Evolutionary conservation across 345 rosid species (phyloP).

Genomic region (Hibiscus tridactylites): DNA sequence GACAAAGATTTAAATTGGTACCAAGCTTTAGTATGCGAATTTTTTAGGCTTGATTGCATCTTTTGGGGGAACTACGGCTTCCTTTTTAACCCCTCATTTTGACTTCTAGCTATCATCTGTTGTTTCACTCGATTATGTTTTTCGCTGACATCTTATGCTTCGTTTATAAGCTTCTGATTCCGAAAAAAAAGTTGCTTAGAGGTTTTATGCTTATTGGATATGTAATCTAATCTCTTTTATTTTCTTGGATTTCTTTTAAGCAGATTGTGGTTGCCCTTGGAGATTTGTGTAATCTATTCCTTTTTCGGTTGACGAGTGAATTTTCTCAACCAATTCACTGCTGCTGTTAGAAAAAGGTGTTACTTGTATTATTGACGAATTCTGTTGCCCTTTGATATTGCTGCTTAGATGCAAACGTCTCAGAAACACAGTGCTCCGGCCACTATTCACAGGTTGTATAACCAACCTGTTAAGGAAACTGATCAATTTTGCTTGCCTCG

Average conservation of each 20-base stretch:
- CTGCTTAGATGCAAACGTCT: constrained; percentile 56
- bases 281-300: background rate
- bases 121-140: background rate
- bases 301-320: background rate
- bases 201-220: background rate
- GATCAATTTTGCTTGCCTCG: constrained; percentile 40
- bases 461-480: constrained; percentile 34
- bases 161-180: background rate
- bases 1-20: background rate
- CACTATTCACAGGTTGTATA: constrained; percentile 42
- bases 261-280: constrained; percentile 8
- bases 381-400: background rate
- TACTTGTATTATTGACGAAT: background rate
- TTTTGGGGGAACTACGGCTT: background rate
- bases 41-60: background rate
- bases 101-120: background rate
- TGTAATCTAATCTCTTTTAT: background rate
- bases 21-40: background rate
- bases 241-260: background rate
- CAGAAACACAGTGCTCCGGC: constrained; percentile 48
- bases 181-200: background rate
- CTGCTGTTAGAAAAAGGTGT: background rate
- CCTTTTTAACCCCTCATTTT: background rate
- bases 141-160: background rate
- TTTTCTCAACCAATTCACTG: background rate